Evolutionary conservation across 139 green algal species (phyloP).

Genomic region (Chlamydomonas sphaeroides): DNA sequence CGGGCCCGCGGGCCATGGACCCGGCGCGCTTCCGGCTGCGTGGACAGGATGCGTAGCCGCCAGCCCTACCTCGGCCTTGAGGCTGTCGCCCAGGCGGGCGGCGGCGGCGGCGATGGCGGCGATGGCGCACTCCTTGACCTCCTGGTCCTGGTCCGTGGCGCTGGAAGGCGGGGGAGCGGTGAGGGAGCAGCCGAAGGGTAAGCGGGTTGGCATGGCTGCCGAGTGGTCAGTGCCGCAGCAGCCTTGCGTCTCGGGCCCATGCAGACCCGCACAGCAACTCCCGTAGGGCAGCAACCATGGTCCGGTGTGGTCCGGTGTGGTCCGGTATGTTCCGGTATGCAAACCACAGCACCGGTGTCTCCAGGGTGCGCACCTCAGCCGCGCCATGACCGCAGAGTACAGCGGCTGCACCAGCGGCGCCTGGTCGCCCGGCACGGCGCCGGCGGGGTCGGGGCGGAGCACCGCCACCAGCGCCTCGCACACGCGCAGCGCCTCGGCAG

Average conservation of each 20-base stretch:
- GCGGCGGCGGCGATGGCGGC: conserved; percentile 67
- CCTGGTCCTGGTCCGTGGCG: conserved; percentile 87
- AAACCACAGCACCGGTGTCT: too few species aligned
- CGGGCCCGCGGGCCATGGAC: too few species aligned
- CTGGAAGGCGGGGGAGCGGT: not conserved
- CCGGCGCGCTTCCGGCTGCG: too few species aligned
- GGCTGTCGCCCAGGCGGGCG: conserved; percentile 75
- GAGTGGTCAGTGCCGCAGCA: too few species aligned
- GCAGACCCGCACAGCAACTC: too few species aligned
- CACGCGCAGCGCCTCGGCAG: conserved; percentile 87
- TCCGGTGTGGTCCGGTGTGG: too few species aligned
- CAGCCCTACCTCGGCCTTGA: conserved; percentile 62
- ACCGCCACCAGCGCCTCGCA: conserved; percentile 82
- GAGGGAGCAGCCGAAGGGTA: too few species aligned
- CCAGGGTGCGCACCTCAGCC: conserved; percentile 40
- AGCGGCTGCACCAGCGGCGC: conserved; percentile 61
- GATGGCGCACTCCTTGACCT: conserved; percentile 81
- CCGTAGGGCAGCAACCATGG: too few species aligned
- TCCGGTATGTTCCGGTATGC: too few species aligned
- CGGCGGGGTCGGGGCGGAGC: conserved; percentile 60
- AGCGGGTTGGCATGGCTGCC: too few species aligned
- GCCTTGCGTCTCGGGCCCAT: too few species aligned
- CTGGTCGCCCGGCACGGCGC: conserved; percentile 35
- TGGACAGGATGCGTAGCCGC: too few species aligned
- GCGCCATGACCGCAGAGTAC: conserved; percentile 55